Evolutionary conservation across 306 rosid genomes (phyloP).

Genomic region (Alnus glutinosa): DNA sequence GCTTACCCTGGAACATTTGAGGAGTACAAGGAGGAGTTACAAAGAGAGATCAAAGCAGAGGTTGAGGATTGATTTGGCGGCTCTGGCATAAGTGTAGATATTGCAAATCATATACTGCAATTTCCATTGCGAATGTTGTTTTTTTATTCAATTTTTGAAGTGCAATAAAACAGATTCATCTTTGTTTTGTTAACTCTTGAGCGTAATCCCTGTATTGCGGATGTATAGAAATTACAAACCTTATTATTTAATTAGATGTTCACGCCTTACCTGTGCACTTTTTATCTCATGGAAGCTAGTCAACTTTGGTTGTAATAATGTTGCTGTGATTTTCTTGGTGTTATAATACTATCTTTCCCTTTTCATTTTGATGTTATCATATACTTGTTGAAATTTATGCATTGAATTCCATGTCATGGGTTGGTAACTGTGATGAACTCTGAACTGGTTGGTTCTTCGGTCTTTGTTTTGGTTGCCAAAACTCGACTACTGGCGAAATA

Average conservation of each 20-base stretch:
- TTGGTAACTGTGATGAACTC: neutral
- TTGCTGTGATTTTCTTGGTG: neutral
- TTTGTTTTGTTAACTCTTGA: neutral
- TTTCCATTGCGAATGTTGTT: neutral
- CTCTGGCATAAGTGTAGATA: neutral
- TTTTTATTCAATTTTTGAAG: neutral
- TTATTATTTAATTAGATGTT: neutral
- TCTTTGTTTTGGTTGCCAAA: neutral
- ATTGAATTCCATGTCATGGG: neutral
- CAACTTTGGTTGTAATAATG: neutral
- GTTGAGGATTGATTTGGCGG: conserved; percentile 50
- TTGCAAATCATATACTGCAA: no score
- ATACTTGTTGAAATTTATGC: neutral
- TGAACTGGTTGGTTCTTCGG: neutral
- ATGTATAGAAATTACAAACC: neutral
- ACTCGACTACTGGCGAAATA: neutral
- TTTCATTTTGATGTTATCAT: neutral
- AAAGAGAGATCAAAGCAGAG: conserved; percentile 56
- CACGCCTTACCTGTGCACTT: neutral
- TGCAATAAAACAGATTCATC: neutral
- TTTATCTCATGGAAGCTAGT: no score
- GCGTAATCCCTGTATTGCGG: neutral
- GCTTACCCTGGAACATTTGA: conserved; percentile 48
- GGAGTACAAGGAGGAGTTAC: conserved; percentile 61
- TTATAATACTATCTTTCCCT: neutral